Percentiles rank a stretch among this genome's conserved stretches.
phyloP scores from a whole-genome alignment of 768 basidiomycete genomes.

The Psilocybe sp. region DNA sequence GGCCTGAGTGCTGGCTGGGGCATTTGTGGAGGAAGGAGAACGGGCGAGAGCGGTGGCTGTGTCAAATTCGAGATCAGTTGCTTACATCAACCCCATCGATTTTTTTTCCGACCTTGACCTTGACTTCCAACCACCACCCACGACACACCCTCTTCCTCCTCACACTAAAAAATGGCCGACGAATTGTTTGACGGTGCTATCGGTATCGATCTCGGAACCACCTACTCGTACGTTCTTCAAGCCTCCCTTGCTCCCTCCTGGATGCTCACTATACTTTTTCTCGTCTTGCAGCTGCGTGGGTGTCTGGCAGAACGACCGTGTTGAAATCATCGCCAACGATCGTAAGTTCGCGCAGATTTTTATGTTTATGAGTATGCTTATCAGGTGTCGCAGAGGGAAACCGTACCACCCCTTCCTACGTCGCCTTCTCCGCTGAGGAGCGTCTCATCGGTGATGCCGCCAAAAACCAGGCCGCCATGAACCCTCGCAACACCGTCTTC shows the following conservation, averaged over 20 bases:
- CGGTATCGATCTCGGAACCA: conserved; percentile 96
- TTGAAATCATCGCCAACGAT: conserved; percentile 98
- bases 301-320: conserved; percentile 99
- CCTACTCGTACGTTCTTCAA: conserved; percentile 74
- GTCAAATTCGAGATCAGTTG: conserved; percentile 33
- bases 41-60: conserved; percentile 39
- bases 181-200: conserved; percentile 95
- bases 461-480: conserved; percentile 99
- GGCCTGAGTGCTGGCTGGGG: conserved; percentile 34
- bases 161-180: conserved; percentile 68
- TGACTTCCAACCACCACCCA: conserved; percentile 34
- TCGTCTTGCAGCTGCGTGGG: conserved; percentile 77
- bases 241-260: conserved; percentile 7
- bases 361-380: not conserved
- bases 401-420: conserved; percentile 98
- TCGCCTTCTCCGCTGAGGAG: conserved; percentile 95
- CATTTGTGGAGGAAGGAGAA: conserved; percentile 24
- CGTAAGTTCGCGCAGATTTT: conserved; percentile 49
- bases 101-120: conserved; percentile 43
- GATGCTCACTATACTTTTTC: conserved; percentile 11
- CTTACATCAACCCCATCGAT: conserved; percentile 58
- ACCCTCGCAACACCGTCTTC: conserved; percentile 98
- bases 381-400: conserved; percentile 73
- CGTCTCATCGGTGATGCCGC: conserved; percentile 98
- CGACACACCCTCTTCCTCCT: conserved; percentile 23